Base-by-base conservation (phyloP, 495 filamentous ascomycete genomes). In the Tuber calosporum region DNA sequence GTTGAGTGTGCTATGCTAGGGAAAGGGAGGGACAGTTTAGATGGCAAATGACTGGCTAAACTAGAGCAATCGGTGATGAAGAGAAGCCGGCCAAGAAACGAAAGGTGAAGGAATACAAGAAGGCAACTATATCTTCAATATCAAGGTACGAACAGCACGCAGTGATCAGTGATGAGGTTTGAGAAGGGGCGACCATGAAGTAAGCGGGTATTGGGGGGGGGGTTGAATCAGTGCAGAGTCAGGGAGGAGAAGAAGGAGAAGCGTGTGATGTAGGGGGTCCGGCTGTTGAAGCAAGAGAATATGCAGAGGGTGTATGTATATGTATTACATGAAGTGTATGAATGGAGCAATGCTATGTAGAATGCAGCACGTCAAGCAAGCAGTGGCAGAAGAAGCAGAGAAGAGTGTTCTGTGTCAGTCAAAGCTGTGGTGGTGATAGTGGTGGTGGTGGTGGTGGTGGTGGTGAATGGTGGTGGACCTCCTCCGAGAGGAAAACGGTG, bases 111-210 rank as follows among this genome's bases (percentile, higher is more conserved):
- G n/a, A 62, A 62, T 62, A 62, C 53, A 62, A 34, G 53, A 62
- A 62, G 53, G 53, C 13, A 19, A 17, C 11, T 62, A 62, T 62
- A 62, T 62, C 53, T 34, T 62, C 5, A 15, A 62, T 1, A 62
- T 34, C 53, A 62, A 62, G 53, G 30, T 62, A 30, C 34, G 17
- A 62, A 34, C 26, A 75, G 74, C 69, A 76, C 72, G 68, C 79
- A 75, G 76, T 72, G 73, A 73, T 69, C 69, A 78, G 77, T 77
- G 77, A 74, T 74, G 78, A 66, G 72, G 81, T 75, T 76, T 42
- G 76, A 72, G 62, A 69, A 73, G 48, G 43, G 75, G 68, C 76
- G 72, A 43, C 67, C 26, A 70, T 30, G 43, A 73, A 70, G 43
- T 37, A 34, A 37, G 70, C 41, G 58, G 42, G 68, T 20, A 75